Base-by-base conservation (phyloP, 2,329 filamentous ascomycete genomes). In the Phialemonium atrogriseum region DNA sequence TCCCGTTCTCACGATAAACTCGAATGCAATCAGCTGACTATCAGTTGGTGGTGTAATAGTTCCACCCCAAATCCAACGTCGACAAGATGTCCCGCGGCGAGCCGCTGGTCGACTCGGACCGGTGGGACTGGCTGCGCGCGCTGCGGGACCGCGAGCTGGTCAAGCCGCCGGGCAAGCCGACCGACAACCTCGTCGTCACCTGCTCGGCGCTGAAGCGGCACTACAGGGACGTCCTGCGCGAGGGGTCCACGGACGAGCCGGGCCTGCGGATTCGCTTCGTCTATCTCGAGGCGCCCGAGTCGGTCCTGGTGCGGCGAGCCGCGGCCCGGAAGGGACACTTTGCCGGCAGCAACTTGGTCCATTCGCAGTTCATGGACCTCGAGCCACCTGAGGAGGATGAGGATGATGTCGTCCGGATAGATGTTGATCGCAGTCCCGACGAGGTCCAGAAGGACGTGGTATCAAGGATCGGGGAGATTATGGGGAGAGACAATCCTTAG, bases 191-290 rank as follows among this genome's bases (percentile, higher is more conserved):
- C 15, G 74, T 87, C 32, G 71, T 87, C 33, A 84, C 82, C 30
- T 88, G 83, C 62, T 84, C 79, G n/a, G 82, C 82, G 0, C 64
- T 88, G 12, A 86, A 86, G 58, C 74, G 76, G 42, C 81, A 80
- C 53, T 88, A 87, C 60, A 75, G 83, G 36, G 80, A 86, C 39
- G 66, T 78, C 19, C 70, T 80, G 44, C 68, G 76, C 13, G 60
- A 72, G 6, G 73, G 73, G 3, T 66, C 68, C 5, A 73, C 73
- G 46, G 62, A 68, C 40, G 61, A 66, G 27, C 65, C 65, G 11
- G 62, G 64, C 13, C 63, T 78, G 10, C 62, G 65, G 21, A 64
- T 87, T 19, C 77, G 85, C 47, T 87, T 87, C 42, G 65, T 87
- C 29, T 86, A 81, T 51, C 68, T 88, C 14, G 67, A 71, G 36